These are phyloP conservation scores for Arabis alpina DNA, from an alignment of 345 rosid genomes.

Conservation along the genomic window DNA sequence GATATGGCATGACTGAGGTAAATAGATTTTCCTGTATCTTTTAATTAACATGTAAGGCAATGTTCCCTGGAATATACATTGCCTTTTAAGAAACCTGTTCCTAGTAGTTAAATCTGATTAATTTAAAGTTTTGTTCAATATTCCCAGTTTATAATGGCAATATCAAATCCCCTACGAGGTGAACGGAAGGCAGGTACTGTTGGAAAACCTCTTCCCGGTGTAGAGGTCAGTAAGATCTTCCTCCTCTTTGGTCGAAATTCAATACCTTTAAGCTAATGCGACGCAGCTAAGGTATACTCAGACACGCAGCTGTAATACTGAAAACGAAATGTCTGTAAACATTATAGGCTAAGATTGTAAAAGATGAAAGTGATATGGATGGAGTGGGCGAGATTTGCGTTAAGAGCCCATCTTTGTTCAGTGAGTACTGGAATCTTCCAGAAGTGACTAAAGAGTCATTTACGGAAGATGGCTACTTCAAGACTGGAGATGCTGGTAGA, in stretches of 20 bases:
- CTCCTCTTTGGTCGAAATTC: constrained; percentile 15
- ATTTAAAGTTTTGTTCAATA: constrained; percentile 13
- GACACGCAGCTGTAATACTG: constrained; percentile 6
- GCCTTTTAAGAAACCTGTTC: constrained; percentile 19
- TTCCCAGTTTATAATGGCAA: constrained; percentile 89
- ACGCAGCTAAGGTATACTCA: background rate
- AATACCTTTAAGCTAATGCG: constrained; percentile 9
- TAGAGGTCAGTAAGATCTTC: constrained; percentile 61
- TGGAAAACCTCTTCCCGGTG: constrained; percentile 95
- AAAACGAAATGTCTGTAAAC: constrained; percentile 18
- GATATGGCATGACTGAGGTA: constrained; percentile 99
- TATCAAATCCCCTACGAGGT: constrained; percentile 86
- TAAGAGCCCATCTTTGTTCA: constrained; percentile 91
- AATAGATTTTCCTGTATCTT: constrained; percentile 28
- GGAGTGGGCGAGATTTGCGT: constrained; percentile 90
- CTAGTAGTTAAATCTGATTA: background rate
- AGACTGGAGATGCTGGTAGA: constrained; percentile 94
- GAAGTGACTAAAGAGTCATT: constrained; percentile 83
- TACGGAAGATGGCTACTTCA: constrained; percentile 89
- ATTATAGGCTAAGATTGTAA: constrained; percentile 68
- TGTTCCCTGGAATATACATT: background rate
- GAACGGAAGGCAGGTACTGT: constrained; percentile 90
- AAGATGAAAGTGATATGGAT: constrained; percentile 55
- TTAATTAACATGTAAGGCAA: constrained; percentile 4
- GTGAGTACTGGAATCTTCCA: constrained; percentile 96